These are phyloP conservation scores for Babesia bovis DNA, from an alignment of 169 alveolate genomes.

Conservation along the genomic window DNA sequence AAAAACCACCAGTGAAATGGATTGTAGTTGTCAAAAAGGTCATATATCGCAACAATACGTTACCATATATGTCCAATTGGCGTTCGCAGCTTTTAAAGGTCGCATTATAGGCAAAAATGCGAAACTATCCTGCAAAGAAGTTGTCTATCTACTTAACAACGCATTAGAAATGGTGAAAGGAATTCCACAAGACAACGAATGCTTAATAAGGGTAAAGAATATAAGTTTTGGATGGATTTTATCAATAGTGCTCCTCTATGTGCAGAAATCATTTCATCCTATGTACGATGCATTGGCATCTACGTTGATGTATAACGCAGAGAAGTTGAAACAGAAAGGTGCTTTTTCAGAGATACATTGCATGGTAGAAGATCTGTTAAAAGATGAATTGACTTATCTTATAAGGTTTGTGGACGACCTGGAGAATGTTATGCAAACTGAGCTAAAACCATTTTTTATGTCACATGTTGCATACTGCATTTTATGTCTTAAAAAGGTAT, in stretches of 20 bases:
- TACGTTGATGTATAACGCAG: not conserved
- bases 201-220: conserved; percentile 2
- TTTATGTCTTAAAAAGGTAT: conserved; percentile 21
- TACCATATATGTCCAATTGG: conserved; percentile 30
- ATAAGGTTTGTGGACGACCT: conserved; percentile 32
- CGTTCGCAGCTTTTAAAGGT: conserved; percentile 27
- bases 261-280: conserved; percentile 46
- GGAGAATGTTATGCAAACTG: conserved; percentile 8
- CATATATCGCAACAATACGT: conserved; percentile 25
- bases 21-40: conserved; percentile 29
- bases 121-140: conserved; percentile 19
- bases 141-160: conserved; percentile 14
- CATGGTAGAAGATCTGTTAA: conserved; percentile 16
- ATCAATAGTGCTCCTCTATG: conserved; percentile 22
- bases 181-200: not conserved
- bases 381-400: conserved; percentile 34
- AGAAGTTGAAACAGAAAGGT: not conserved
- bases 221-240: conserved; percentile 40
- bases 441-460: conserved; percentile 30
- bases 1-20: no score
- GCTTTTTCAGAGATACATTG: not conserved
- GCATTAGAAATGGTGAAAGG: conserved; percentile 24
- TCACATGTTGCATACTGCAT: conserved; percentile 28
- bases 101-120: conserved; percentile 5
- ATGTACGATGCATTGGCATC: conserved; percentile 31